These are phyloP conservation scores for Anaeramoeba flamelloides DNA, from an alignment of 78 protist genomes.

Conservation along the genomic window DNA sequence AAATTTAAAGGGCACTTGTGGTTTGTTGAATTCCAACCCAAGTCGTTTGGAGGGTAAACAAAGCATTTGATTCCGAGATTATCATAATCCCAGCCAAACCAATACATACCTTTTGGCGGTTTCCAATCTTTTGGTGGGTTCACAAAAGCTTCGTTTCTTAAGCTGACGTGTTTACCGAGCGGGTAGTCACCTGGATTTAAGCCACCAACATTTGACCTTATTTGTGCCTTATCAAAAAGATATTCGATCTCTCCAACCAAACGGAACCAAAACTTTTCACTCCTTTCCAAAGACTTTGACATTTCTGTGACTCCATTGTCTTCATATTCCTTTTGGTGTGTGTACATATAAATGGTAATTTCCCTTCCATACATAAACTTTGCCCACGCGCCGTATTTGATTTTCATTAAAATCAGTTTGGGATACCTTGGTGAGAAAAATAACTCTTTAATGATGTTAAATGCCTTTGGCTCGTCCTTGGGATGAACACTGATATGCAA, in stretches of 20 bases:
- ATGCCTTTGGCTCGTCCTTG: neutral
- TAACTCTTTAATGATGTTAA: neutral
- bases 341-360: neutral
- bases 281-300: neutral
- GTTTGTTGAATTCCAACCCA: neutral
- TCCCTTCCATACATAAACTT: neutral
- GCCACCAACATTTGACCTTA: neutral
- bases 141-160: neutral
- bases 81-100: neutral
- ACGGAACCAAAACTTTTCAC: neutral
- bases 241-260: neutral
- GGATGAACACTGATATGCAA: neutral
- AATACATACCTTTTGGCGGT: neutral
- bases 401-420: neutral
- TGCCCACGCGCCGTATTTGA: neutral
- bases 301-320: neutral
- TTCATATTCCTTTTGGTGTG: neutral
- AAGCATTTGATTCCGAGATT: neutral
- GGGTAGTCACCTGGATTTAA: neutral
- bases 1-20: neutral
- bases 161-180: neutral
- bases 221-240: neutral
- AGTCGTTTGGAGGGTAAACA: neutral
- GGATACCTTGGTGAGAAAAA: neutral
- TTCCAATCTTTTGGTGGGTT: neutral